Evolutionary conservation across 257 asterid genomes (phyloP).

Genomic region (Coffea canephora): DNA sequence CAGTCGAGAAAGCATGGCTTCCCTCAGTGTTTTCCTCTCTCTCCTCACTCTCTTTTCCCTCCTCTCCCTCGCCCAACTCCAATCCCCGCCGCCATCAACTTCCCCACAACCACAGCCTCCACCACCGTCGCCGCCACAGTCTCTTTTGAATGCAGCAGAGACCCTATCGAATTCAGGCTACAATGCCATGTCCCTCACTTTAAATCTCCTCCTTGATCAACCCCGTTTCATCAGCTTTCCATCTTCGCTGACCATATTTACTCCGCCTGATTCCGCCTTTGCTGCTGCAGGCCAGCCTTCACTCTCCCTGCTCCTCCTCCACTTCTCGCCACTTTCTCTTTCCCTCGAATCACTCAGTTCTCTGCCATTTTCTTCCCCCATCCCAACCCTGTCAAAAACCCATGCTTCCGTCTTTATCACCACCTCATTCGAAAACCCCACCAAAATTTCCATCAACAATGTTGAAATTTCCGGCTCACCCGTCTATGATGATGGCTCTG

Average conservation of each 20-base stretch:
- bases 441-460: slow-evolving; percentile 43
- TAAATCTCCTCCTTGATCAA: slow-evolving; percentile 43
- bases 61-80: slow-evolving; percentile 23
- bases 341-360: slow-evolving; percentile 59
- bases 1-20: slow-evolving; percentile 38
- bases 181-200: slow-evolving; percentile 68
- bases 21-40: slow-evolving; percentile 11
- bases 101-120: slow-evolving; percentile 15
- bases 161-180: slow-evolving; percentile 66
- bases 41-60: slow-evolving; percentile 25
- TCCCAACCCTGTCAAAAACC: slow-evolving; percentile 61
- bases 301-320: slow-evolving; percentile 60
- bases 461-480: slow-evolving; percentile 43
- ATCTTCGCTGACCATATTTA: slow-evolving; percentile 55
- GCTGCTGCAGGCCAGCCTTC: slow-evolving; percentile 62
- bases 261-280: slow-evolving; percentile 74
- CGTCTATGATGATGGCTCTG: slow-evolving; percentile 65
- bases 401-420: slow-evolving; percentile 52
- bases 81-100: slow-evolving; percentile 18
- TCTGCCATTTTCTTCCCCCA: slow-evolving; percentile 48
- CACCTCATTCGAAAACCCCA: slow-evolving; percentile 17
- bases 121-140: slow-evolving; percentile 30
- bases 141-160: slow-evolving; percentile 62
- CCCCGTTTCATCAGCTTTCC: slow-evolving; percentile 15
- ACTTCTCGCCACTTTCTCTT: slow-evolving; percentile 64